Evolutionary conservation across 148 eudicot genomes (phyloP).

Genomic region (Arctostaphylos glauca): DNA sequence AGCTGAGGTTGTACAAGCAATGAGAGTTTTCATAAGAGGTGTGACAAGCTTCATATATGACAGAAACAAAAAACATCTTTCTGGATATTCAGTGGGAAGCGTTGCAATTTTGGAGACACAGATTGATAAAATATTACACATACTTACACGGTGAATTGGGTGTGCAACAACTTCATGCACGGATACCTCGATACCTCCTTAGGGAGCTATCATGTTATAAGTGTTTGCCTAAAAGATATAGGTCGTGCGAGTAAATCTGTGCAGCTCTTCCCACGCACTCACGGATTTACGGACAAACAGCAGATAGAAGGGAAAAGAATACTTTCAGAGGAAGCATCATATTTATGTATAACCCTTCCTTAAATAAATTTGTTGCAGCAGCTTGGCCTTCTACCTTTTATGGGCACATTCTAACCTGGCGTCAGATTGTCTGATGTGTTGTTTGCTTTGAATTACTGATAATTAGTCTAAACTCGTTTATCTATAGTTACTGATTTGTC

Average conservation of each 20-base stretch:
- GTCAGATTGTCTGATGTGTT: background rate
- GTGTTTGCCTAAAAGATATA: background rate
- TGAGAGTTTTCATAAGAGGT: background rate
- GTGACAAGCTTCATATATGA: background rate
- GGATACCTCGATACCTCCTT: background rate
- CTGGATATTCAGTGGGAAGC: background rate
- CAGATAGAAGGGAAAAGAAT: background rate
- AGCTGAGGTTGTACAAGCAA: background rate
- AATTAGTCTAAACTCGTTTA: background rate
- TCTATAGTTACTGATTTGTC: background rate
- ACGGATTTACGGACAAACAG: background rate
- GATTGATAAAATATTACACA: background rate
- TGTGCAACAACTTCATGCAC: background rate
- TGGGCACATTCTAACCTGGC: background rate
- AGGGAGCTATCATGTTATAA: background rate
- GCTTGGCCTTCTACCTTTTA: background rate
- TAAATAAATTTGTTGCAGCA: background rate
- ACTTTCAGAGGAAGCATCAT: background rate
- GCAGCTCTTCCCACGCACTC: background rate
- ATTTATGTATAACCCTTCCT: background rate
- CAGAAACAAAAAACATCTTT: background rate
- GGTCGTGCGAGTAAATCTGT: background rate
- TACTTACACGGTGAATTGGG: background rate
- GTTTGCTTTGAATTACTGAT: background rate
- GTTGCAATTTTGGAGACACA: background rate